Evolutionary conservation across 257 asterid species (phyloP).

Genomic region (Nicotiana undulata): DNA sequence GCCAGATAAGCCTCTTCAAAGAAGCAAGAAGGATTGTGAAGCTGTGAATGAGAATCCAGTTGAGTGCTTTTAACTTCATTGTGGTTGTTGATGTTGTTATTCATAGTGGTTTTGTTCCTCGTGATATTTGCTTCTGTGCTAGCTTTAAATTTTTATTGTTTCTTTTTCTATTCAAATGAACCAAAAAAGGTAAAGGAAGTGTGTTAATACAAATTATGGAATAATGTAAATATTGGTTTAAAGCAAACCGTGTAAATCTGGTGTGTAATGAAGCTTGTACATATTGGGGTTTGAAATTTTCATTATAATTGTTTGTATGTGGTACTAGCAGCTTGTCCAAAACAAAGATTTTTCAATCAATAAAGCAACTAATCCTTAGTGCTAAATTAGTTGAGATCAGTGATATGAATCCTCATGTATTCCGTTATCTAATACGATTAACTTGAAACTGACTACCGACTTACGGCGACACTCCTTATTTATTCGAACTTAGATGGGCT

Average conservation of each 20-base stretch:
- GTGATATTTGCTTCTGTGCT: background rate
- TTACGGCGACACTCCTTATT: no score
- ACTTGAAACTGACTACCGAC: no score
- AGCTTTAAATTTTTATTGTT: background rate
- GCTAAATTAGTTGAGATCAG: no score
- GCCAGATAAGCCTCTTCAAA: constrained; percentile 46
- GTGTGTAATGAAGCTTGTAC: no score
- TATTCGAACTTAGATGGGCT: no score
- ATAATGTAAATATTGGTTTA: background rate
- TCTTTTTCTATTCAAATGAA: background rate
- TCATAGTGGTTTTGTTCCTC: background rate
- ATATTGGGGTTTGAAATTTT: background rate
- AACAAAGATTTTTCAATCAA: background rate
- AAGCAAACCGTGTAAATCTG: no score
- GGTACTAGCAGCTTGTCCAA: background rate
- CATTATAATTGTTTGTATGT: background rate
- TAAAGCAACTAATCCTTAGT: background rate
- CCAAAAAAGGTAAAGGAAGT: background rate
- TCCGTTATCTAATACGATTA: no score
- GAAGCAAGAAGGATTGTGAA: constrained; percentile 60
- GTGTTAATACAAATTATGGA: background rate
- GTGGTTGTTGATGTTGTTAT: constrained; percentile 7
- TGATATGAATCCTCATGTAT: no score
- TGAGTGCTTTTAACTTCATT: constrained; percentile 23
- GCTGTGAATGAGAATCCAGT: constrained; percentile 34